These are phyloP conservation scores for Aspergillus saccharolyticus DNA, from an alignment of 495 filamentous ascomycete genomes.

Conservation along the genomic window DNA sequence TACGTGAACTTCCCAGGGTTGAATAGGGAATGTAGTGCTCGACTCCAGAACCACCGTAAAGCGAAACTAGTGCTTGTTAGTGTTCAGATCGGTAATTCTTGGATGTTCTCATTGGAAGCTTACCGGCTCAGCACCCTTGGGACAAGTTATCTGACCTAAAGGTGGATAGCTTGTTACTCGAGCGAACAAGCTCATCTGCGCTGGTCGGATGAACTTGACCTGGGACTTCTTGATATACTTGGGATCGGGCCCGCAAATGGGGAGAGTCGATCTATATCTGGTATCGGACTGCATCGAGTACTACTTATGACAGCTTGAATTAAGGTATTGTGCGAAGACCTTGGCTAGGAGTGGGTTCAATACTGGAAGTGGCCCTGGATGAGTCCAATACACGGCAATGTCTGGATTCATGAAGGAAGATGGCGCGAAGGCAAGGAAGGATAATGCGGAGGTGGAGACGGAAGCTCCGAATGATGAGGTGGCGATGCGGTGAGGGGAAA, in stretches of 20 bases:
- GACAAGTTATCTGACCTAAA: conserved; percentile 61
- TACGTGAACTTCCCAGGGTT: conserved; percentile 66
- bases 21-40: conserved; percentile 46
- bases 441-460: background rate
- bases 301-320: conserved; percentile 4
- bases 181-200: conserved; percentile 48
- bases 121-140: conserved; percentile 28
- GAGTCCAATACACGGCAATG: background rate
- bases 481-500: conserved; percentile 18
- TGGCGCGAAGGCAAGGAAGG: background rate
- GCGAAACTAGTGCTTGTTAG: conserved; percentile 31
- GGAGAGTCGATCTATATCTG: conserved; percentile 19
- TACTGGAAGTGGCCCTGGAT: background rate
- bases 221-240: conserved; percentile 14
- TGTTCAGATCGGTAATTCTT: background rate
- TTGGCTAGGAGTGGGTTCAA: background rate
- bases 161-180: conserved; percentile 58
- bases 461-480: conserved; percentile 7
- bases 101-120: conserved; percentile 1
- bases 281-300: conserved; percentile 22
- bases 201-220: conserved; percentile 34
- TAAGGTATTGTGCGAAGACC: no score
- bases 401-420: background rate
- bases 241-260: conserved; percentile 18
- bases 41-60: conserved; percentile 73